Conservation (phyloP, 768 basidiomycete species). For the Postia placenta region DNA sequence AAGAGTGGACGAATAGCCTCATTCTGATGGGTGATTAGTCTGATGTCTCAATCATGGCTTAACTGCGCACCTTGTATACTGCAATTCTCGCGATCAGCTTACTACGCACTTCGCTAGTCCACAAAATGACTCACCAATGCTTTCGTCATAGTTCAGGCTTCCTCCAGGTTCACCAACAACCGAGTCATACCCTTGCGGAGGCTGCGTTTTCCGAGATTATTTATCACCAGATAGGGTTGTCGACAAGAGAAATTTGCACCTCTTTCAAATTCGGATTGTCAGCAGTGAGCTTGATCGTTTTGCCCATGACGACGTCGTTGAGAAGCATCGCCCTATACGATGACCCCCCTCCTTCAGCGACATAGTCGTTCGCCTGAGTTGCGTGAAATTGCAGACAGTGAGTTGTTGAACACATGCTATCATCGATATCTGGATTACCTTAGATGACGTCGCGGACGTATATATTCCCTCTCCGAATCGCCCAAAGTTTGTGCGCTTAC, state of each 20-base stretch:
- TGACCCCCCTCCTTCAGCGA: constrained; percentile 5
- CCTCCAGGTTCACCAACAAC: constrained; percentile 22
- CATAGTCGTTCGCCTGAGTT: constrained; percentile 19
- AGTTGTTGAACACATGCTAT: background rate
- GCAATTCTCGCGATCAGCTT: too few species aligned
- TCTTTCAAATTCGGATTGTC: constrained; percentile 10
- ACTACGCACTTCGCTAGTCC: too few species aligned
- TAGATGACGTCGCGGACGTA: constrained; percentile 23
- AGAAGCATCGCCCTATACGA: constrained; percentile 16
- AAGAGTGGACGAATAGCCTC: constrained; percentile 20
- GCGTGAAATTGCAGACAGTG: too few species aligned
- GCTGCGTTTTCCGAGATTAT: constrained; percentile 6
- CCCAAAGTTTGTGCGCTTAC: constrained; percentile 15
- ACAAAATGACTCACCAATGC: constrained; percentile 15
- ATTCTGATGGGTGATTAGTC: too few species aligned
- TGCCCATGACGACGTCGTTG: constrained; percentile 21
- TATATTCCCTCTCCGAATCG: constrained; percentile 22
- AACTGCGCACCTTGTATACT: constrained; percentile 19
- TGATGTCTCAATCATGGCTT: too few species aligned
- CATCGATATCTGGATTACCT: constrained; percentile 9
- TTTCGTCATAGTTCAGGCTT: constrained; percentile 22
- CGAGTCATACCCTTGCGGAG: constrained; percentile 18
- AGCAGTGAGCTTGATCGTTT: constrained; percentile 10
- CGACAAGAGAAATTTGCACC: constrained; percentile 5
- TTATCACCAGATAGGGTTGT: background rate